Evolutionary conservation across 2,329 filamentous ascomycete genomes (phyloP).

Genomic region (Sarocladium oryzae): DNA sequence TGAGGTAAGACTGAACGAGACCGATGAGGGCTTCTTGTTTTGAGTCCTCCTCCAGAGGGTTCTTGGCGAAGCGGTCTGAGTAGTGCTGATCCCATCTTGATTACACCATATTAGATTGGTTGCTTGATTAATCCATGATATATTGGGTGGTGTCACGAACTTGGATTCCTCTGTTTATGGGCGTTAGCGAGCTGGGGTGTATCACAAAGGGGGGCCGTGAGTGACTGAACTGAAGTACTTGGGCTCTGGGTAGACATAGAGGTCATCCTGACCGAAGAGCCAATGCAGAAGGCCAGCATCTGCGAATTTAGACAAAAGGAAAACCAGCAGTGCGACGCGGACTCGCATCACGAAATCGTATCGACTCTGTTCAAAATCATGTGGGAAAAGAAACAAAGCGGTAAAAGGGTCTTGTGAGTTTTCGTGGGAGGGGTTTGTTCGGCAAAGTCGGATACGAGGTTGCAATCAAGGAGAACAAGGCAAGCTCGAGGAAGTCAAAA

Average conservation of each 20-base stretch:
- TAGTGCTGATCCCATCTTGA: slow-evolving; percentile 22
- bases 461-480: too few relatives aligned
- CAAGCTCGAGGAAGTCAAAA: too few relatives aligned
- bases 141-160: not conserved
- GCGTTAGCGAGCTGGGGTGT: too few relatives aligned
- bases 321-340: not conserved
- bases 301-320: not conserved
- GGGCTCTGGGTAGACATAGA: slow-evolving; percentile 12
- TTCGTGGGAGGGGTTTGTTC: too few relatives aligned
- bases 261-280: not conserved
- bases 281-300: not conserved
- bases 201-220: too few relatives aligned
- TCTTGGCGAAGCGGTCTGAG: slow-evolving; percentile 31
- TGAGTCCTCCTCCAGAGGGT: slow-evolving; percentile 43
- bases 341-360: not conserved
- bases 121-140: not conserved
- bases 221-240: slow-evolving; percentile 23
- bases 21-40: slow-evolving; percentile 56
- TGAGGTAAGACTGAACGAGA: slow-evolving; percentile 66
- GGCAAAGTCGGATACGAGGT: too few relatives aligned
- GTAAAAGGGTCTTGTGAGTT: too few relatives aligned
- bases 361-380: not conserved
- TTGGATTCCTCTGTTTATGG: not conserved
- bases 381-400: not conserved
- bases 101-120: not conserved